phyloP scores from a whole-genome alignment of 208 protist genomes.

The Trypanosomatidae sp. region DNA sequence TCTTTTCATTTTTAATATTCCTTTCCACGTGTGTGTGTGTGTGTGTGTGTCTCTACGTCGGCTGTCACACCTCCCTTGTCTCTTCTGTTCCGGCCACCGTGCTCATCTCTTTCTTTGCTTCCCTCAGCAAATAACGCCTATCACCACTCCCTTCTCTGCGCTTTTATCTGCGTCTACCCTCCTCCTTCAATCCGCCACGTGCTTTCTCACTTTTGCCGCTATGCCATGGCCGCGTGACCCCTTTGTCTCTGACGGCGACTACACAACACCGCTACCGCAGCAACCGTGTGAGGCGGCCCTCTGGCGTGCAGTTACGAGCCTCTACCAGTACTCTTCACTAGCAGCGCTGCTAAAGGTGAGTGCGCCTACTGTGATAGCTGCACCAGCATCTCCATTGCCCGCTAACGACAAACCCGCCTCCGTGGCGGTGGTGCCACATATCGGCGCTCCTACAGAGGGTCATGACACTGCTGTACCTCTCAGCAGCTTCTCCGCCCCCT shows the following conservation, averaged over 20 bases:
- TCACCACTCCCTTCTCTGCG: background rate
- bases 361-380: background rate
- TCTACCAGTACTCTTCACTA: constrained; percentile 19
- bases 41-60: background rate
- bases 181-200: background rate
- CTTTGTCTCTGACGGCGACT: constrained; percentile 27
- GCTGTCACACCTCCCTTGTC: background rate
- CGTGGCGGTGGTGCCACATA: background rate
- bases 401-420: background rate
- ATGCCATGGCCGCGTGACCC: constrained; percentile 25
- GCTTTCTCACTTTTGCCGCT: background rate
- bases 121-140: background rate
- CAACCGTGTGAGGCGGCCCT: constrained; percentile 30
- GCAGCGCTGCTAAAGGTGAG: constrained; percentile 12
- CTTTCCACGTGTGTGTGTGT: background rate
- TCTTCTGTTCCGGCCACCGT: background rate
- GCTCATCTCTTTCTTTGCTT: background rate
- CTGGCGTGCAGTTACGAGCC: constrained; percentile 29
- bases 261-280: constrained; percentile 33
- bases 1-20: background rate
- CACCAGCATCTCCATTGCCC: background rate
- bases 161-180: background rate
- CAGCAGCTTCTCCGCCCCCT: background rate
- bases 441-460: background rate
- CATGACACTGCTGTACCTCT: background rate